Evolutionary conservation across 805 yeast species (phyloP), one percentile per base, ranked within the genome.

Genomic region (Yamadazyma ubonensis): DNA sequence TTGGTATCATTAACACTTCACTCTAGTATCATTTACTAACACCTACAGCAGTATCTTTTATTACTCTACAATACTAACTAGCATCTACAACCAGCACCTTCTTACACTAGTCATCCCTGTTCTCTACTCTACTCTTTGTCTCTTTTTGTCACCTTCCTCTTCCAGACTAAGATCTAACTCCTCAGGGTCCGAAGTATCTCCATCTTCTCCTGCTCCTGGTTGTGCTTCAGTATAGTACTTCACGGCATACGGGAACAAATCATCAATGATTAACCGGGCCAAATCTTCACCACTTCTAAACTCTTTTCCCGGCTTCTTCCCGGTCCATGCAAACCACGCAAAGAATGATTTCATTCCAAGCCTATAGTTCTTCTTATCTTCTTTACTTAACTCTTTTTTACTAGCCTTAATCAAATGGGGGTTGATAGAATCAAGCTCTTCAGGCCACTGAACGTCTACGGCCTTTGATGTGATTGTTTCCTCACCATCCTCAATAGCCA

Each of bases 251-350:
- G 96, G 96, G 55, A 77, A 90, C 30, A 91, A 57, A 52, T 90
- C 96, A 33, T 88, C 96, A 4, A 78, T 69, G 10, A 91, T 67
- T 29, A 86, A 61, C 37, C 79, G 67, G 0, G 96, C 86, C 39
- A 90, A 69, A 8, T 82, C 88, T 45, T 82, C 91, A 17, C 96
- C 96, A 41, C 75, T 73, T 45, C 89, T 75, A 55, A 80, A 86
- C 56, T 81, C 93, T 61, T 79, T 86, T 1, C 87, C 85, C 1
- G 87, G 83, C 47, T 81, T 82, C 25, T 63, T 58, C 0, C 95
- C 96, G 0, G 93, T 83, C 90, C 95, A 89, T 34, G 70, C 67
- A 56, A 89, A 90, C 82, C 90, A 90, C 5, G 88, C 83, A 60
- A 91, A 90, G 53, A 91, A 83, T 10, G 91, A 80, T 54, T 82